phyloP scores from a whole-genome alignment of 129 eudicot species.

The Chrysanthemum lavandulifolium region DNA sequence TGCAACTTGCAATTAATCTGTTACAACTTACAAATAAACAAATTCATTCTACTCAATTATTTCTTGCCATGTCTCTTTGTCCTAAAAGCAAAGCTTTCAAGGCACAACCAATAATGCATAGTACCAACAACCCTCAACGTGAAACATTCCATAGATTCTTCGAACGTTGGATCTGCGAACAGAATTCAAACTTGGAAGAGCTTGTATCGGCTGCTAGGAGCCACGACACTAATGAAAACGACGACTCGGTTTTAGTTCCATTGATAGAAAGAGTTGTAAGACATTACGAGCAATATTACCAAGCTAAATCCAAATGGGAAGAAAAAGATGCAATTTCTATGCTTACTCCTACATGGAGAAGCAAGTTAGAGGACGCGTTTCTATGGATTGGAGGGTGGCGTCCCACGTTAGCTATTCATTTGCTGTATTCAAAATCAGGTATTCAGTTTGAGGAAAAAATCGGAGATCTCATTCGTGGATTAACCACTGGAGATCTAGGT shows the following conservation, averaged over 20 bases:
- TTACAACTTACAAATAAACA: slow-evolving; percentile 15
- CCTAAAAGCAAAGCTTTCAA: slow-evolving; percentile 23
- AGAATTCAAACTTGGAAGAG: slow-evolving; percentile 40
- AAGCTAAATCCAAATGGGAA: slow-evolving; percentile 42
- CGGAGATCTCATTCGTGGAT: slow-evolving; percentile 39
- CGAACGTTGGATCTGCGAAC: slow-evolving; percentile 62
- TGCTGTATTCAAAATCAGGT: slow-evolving; percentile 61
- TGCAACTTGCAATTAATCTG: slow-evolving; percentile 7
- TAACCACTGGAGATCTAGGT: slow-evolving; percentile 39
- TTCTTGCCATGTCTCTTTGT: background rate
- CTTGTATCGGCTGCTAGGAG: slow-evolving; percentile 39
- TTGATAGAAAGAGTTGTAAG: slow-evolving; percentile 35
- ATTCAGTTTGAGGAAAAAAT: slow-evolving; percentile 47
- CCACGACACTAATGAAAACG: slow-evolving; percentile 5
- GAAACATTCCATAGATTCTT: slow-evolving; percentile 54
- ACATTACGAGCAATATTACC: slow-evolving; percentile 61
- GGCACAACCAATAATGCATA: slow-evolving; percentile 23
- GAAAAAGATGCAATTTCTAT: slow-evolving; percentile 37
- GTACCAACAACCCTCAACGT: slow-evolving; percentile 9
- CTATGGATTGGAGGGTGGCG: slow-evolving; percentile 82
- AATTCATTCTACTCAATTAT: background rate
- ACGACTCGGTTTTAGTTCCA: slow-evolving; percentile 21
- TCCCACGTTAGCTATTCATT: slow-evolving; percentile 61
- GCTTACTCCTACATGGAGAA: slow-evolving; percentile 54
- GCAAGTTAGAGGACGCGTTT: slow-evolving; percentile 56